A percentile compares a stretch with the other conserved stretches of the same genome.
phyloP scores from a whole-genome alignment of 164 flowering plant genomes.

The Piper betle region DNA sequence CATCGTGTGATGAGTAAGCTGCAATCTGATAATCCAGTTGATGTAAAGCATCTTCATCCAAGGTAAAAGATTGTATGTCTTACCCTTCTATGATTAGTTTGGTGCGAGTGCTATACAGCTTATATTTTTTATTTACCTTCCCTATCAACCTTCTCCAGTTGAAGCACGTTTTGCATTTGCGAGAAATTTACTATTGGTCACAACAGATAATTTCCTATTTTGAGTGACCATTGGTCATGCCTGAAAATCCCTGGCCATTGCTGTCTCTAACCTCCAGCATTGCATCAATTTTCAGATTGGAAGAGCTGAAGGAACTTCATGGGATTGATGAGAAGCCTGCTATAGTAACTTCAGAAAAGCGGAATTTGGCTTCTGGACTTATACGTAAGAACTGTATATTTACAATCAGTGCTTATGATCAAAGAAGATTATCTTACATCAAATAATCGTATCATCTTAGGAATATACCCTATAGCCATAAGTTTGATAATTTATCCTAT shows the following conservation, averaged over 20 bases:
- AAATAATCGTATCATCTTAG: no score
- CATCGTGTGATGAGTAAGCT: slow-evolving; percentile 65
- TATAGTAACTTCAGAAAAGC: slow-evolving; percentile 43
- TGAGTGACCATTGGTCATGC: background rate
- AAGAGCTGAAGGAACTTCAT: slow-evolving; percentile 57
- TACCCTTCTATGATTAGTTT: background rate
- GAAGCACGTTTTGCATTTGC: no score
- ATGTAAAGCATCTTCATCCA: slow-evolving; percentile 51
- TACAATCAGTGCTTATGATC: background rate
- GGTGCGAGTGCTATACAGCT: no score
- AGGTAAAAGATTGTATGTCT: slow-evolving; percentile 31
- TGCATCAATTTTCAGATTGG: slow-evolving; percentile 28
- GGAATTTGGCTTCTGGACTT: slow-evolving; percentile 82
- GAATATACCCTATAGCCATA: no score
- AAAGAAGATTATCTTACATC: no score
- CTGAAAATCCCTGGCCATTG: background rate
- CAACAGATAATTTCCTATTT: no score
- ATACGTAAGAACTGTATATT: slow-evolving; percentile 35
- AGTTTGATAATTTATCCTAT: no score
- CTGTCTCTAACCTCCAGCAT: background rate
- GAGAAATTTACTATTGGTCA: no score
- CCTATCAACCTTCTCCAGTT: no score
- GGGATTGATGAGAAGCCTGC: slow-evolving; percentile 74
- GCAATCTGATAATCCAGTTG: slow-evolving; percentile 30
- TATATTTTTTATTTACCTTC: no score